Base-by-base conservation (phyloP, 306 rosid genomes). In the Oemleria cerasiformis region DNA sequence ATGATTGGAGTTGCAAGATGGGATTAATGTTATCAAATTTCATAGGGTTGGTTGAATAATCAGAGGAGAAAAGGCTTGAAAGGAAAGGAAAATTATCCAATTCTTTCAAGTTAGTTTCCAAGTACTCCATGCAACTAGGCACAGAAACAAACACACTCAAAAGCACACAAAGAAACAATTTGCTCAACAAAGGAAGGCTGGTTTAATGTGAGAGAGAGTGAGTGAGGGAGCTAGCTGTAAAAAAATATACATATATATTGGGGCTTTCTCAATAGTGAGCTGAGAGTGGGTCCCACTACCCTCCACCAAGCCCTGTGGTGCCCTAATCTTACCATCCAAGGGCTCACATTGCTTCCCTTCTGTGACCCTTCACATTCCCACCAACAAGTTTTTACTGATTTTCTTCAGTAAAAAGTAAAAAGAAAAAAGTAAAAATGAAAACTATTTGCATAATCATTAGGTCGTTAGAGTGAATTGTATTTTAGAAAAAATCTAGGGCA, bases 311-410 rank as follows among this genome's bases (percentile, higher is more conserved):
- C n/a, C 9, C 7, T 38, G 21, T 43, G 47, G 76, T 9, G 60
- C 47, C 41, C 38, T 8, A 20, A 43, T 62, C 67, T 6, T 2
- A 6, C 44, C 45, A 89, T 86, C 96, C 43, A 65, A 89, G 40
- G 88, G 83, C 34, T 61, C 5, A 58, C 17, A 21, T 75, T 85
- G 11, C 49, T 44, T 73, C 53, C 75, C 57, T 65, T 3, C 7
- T 68, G 68, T 82, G 91, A 76, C 88, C 78, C 25, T 84, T 81
- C 68, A 83, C 66, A 84, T 92, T 82, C 83, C 25, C 5, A 0
- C 6, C 2, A 17, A 14, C 6, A 25, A 19, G n/a, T 14, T 14
- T 59, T 34, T 21, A 15, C 5, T 7, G 3, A 14, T 59, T 30
- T 34, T 59, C 9, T 21, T 12, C 25, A 42, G 10, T 39, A 11